Percentiles rank a stretch among this genome's conserved stretches.
Conservation (phyloP, 106 monocot genomes). For the Apostasia shenzhenica region DNA sequence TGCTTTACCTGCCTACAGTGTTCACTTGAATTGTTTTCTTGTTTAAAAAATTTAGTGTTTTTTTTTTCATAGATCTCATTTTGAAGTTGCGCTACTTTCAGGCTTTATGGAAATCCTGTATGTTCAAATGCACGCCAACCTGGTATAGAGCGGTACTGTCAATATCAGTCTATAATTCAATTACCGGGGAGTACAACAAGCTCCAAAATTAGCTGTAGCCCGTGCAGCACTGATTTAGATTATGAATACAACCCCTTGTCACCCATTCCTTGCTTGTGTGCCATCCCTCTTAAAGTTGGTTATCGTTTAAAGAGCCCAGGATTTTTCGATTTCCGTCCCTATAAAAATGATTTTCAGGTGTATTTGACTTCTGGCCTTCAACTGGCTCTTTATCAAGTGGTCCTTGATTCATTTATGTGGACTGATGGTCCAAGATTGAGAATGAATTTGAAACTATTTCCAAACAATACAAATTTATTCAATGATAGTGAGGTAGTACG, state of each 20-base stretch:
- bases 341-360: constrained; percentile 35
- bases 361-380: constrained; percentile 62
- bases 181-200: constrained; percentile 19
- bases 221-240: constrained; percentile 35
- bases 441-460: constrained; percentile 85
- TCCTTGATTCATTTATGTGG: constrained; percentile 61
- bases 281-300: constrained; percentile 68
- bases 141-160: constrained; percentile 51
- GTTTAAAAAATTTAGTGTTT: too few relatives aligned
- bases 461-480: constrained; percentile 35
- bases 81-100: constrained; percentile 20
- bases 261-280: constrained; percentile 50
- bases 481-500: constrained; percentile 50
- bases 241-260: constrained; percentile 53
- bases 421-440: constrained; percentile 87
- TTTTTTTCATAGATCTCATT: constrained; percentile 2
- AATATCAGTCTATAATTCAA: constrained; percentile 17
- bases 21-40: too few relatives aligned
- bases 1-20: too few relatives aligned
- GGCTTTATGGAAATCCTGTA: constrained; percentile 87
- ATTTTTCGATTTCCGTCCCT: constrained; percentile 63
- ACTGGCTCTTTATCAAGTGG: constrained; percentile 48
- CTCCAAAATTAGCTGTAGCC: constrained; percentile 14
- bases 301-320: constrained; percentile 98
- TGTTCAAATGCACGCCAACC: constrained; percentile 45